Base-by-base conservation (phyloP, 805 yeast genomes). In the Lipomyces anomalus region DNA sequence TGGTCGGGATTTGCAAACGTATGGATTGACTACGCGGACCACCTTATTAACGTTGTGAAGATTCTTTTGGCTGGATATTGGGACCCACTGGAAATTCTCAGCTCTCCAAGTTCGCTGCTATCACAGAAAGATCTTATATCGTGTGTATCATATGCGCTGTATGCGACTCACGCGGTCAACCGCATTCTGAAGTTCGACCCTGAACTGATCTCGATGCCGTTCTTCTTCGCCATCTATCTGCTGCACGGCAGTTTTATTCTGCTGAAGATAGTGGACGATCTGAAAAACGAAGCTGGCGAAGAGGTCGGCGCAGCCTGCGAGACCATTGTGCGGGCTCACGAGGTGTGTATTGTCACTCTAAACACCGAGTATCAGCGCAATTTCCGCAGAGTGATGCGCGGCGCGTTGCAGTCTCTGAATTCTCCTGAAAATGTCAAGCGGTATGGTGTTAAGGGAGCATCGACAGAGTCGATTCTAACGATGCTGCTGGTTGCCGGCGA, bases 361-460 rank as follows among this genome's bases (percentile, higher is more conserved):
- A 57, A 56, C 39, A 59, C 63, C 2, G 63, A 60, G 32, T 60
- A 60, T 40, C 62, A 59, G 45, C 52, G 63, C 17, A 59, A 57
- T 35, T 58, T 58, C 44, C 30, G 63, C 18, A 51, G 60, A 22
- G 58, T 63, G 2, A 52, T 66, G 57, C 49, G 65, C 4, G 53
- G 56, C 38, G 43, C 67, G 46, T n/a, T n/a, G n/a, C n/a, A n/a
- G n/a, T n/a, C n/a, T n/a, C n/a, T n/a, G n/a, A n/a, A n/a, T n/a
- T n/a, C n/a, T n/a, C n/a, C n/a, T n/a, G n/a, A n/a, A n/a, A n/a
- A n/a, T n/a, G n/a, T n/a, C n/a, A n/a, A n/a, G n/a, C n/a, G n/a
- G n/a, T n/a, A n/a, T n/a, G n/a, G n/a, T n/a, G n/a, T n/a, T n/a
- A n/a, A n/a, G n/a, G n/a, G n/a, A n/a, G n/a, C n/a, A n/a, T n/a